Evolutionary conservation across 352 stramenopile species (phyloP).

Genomic region (Phytopythium montanum): DNA sequence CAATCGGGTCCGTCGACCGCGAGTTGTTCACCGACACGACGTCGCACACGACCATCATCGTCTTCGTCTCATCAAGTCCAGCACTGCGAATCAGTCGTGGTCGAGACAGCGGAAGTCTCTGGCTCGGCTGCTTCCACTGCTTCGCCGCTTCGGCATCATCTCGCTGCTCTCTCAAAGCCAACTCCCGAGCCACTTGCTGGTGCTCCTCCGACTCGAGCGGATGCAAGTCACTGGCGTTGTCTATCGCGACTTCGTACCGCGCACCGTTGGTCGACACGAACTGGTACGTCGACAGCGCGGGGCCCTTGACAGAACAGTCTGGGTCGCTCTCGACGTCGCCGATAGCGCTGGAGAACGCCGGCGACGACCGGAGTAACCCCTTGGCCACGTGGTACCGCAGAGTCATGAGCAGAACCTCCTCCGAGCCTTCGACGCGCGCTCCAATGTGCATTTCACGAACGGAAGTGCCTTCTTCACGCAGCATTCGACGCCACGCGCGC

Average conservation of each 20-base stretch:
- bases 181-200: conserved; percentile 31
- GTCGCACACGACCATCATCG: conserved; percentile 22
- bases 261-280: conserved; percentile 24
- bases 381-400: conserved; percentile 46
- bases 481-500: conserved; percentile 30
- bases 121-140: conserved; percentile 23
- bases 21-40: conserved; percentile 22
- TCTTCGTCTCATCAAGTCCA: not conserved
- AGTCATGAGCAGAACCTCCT: conserved; percentile 42
- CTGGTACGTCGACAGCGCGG: conserved; percentile 45
- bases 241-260: conserved; percentile 54
- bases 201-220: conserved; percentile 34
- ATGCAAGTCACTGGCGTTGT: conserved; percentile 57
- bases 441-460: conserved; percentile 59
- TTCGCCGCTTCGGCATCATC: conserved; percentile 23
- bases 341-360: conserved; percentile 47
- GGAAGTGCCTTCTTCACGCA: conserved; percentile 34
- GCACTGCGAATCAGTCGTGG: not conserved
- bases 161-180: conserved; percentile 41
- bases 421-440: conserved; percentile 23
- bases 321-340: conserved; percentile 28
- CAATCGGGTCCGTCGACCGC: conserved; percentile 19
- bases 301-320: conserved; percentile 26
- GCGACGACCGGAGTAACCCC: conserved; percentile 48
- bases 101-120: not conserved